Evolutionary conservation across 768 basidiomycete species (phyloP).

Genomic region (Suillus alpinus): DNA sequence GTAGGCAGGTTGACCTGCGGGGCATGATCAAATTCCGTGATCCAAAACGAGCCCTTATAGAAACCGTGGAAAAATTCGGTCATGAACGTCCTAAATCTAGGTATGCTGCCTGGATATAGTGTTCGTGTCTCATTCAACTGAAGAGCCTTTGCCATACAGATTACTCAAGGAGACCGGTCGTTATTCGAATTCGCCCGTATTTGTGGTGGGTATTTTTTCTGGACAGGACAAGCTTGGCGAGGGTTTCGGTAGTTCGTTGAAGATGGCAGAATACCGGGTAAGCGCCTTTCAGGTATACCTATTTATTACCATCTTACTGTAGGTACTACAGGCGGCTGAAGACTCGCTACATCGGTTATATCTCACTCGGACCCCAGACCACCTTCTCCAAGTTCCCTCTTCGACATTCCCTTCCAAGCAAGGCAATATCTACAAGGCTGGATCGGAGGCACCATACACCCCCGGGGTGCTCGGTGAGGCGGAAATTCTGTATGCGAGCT

Average conservation of each 20-base stretch:
- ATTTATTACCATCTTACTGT: conserved; percentile 6
- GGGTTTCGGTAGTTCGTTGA: conserved; percentile 88
- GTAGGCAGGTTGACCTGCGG: conserved; percentile 78
- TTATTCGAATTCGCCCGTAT: conserved; percentile 85
- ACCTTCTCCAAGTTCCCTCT: conserved; percentile 68
- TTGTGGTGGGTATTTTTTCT: conserved; percentile 93
- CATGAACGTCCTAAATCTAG: conserved; percentile 68
- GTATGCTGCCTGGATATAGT: conserved; percentile 34
- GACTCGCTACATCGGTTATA: conserved; percentile 82
- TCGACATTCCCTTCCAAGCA: conserved; percentile 62
- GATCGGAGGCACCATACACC: conserved; percentile 45
- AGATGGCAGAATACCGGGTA: conserved; percentile 94
- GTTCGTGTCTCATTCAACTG: background rate
- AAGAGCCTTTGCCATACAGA: conserved; percentile 35
- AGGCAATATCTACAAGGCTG: conserved; percentile 52
- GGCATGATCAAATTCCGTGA: conserved; percentile 78
- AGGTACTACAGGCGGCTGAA: conserved; percentile 65
- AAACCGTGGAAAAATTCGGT: conserved; percentile 68
- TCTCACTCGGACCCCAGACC: conserved; percentile 71
- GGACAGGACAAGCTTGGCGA: conserved; percentile 86
- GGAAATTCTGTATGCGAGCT: conserved; percentile 69
- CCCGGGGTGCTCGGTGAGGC: conserved; percentile 56
- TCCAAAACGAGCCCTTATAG: conserved; percentile 73
- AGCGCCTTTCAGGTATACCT: conserved; percentile 18
- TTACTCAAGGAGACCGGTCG: conserved; percentile 92